phyloP scores from a whole-genome alignment of 352 stramenopile species.

The Phytophthora tubulina region DNA sequence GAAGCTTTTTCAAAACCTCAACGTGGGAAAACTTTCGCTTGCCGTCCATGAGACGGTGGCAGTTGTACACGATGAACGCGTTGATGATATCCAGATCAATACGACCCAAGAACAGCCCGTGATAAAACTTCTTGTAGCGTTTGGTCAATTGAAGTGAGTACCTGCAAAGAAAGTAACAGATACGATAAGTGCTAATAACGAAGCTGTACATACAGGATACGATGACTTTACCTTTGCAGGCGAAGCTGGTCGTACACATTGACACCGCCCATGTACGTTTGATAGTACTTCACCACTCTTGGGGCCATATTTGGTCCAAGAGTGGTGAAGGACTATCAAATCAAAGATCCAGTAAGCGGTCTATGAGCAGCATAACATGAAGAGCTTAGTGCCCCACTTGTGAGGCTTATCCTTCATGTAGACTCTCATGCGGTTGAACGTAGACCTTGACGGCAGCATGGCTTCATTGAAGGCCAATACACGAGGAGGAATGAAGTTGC shows the following conservation, averaged over 20 bases:
- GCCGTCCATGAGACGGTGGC: too few species aligned
- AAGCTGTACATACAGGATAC: neutral
- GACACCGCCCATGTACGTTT: neutral
- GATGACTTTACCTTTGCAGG: neutral
- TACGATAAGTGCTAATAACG: neutral
- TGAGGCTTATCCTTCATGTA: neutral
- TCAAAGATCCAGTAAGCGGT: neutral
- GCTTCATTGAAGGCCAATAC: slow-evolving; percentile 1
- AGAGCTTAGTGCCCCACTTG: neutral
- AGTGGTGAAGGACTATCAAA: too few species aligned
- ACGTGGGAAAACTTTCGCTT: too few species aligned
- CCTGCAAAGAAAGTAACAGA: neutral
- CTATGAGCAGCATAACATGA: neutral
- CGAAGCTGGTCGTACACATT: neutral
- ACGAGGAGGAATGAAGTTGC: neutral
- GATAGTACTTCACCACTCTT: neutral
- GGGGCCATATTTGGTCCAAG: too few species aligned
- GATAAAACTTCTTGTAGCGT: too few species aligned
- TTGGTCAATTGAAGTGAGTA: neutral
- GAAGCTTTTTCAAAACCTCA: too few species aligned
- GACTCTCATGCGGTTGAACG: neutral
- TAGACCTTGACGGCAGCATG: neutral
- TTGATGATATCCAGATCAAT: too few species aligned
- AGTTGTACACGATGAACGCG: too few species aligned
- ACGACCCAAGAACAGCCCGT: too few species aligned